Evolutionary conservation across 768 basidiomycete genomes (phyloP).

Genomic region (Trametes coccinea): DNA sequence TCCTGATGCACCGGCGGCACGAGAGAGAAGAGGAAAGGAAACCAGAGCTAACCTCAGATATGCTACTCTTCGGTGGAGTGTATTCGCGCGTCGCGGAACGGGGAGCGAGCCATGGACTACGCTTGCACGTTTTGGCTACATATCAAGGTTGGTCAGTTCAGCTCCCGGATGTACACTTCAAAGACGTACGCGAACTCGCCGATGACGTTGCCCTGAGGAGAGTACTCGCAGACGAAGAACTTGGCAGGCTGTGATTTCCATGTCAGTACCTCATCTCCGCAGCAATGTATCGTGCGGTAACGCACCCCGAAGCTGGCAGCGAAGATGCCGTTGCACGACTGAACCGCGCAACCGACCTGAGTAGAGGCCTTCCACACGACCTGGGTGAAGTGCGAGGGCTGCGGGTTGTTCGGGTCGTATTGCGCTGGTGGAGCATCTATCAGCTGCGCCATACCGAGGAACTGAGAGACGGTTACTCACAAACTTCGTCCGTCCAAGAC

Average conservation of each 20-base stretch:
- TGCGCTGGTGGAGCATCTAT: slow-evolving; percentile 39
- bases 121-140: slow-evolving; percentile 35
- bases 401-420: slow-evolving; percentile 58
- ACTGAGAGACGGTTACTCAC: slow-evolving; percentile 40
- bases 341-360: slow-evolving; percentile 63
- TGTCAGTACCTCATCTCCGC: background rate
- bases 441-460: background rate
- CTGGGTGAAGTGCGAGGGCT: slow-evolving; percentile 63
- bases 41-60: background rate
- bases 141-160: background rate
- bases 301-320: slow-evolving; percentile 53
- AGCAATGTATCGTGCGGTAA: slow-evolving; percentile 2
- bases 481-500: slow-evolving; percentile 67
- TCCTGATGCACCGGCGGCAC: slow-evolving; percentile 24
- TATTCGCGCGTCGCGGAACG: background rate
- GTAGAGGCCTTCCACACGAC: slow-evolving; percentile 68
- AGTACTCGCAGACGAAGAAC: slow-evolving; percentile 73
- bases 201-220: slow-evolving; percentile 60
- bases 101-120: slow-evolving; percentile 4
- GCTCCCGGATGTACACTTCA: background rate
- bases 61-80: background rate
- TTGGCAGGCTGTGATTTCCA: slow-evolving; percentile 45
- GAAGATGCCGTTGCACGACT: slow-evolving; percentile 61
- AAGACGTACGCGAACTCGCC: slow-evolving; percentile 58
- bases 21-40: slow-evolving; percentile 11